Conservation (phyloP, 495 filamentous ascomycete species). For the Poronia punctata region DNA sequence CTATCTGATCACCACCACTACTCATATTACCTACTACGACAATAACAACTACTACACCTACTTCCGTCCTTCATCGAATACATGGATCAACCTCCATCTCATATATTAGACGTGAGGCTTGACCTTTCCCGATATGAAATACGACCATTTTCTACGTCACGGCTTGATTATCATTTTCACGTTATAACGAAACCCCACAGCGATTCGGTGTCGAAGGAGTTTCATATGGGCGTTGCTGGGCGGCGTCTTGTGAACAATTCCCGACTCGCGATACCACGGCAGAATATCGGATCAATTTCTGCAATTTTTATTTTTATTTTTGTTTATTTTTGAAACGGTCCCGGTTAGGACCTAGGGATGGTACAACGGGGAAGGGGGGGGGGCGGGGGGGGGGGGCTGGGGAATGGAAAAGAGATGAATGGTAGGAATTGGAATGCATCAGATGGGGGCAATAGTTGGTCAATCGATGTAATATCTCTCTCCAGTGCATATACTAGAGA, state of each 20-base stretch:
- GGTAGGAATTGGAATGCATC: too few species aligned
- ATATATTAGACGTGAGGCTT: slow-evolving; percentile 5
- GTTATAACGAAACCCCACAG: slow-evolving; percentile 3
- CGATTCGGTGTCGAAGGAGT: slow-evolving; percentile 21
- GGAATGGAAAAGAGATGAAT: too few species aligned
- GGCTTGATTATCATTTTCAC: slow-evolving; percentile 1
- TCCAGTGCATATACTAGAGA: too few species aligned
- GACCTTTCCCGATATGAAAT: slow-evolving; percentile 8
- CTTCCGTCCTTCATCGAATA: background rate
- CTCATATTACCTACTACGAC: slow-evolving; percentile 11
- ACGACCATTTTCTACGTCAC: slow-evolving; percentile 11
- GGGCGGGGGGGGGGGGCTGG: too few species aligned
- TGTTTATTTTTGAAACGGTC: slow-evolving; percentile 1
- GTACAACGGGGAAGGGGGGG: too few species aligned
- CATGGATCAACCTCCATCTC: background rate
- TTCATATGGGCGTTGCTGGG: slow-evolving; percentile 28
- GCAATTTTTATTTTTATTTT: slow-evolving; percentile 1
- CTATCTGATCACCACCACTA: slow-evolving; percentile 5
- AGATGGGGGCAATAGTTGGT: too few species aligned
- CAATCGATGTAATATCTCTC: too few species aligned
- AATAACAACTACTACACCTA: slow-evolving; percentile 10
- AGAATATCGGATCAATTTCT: background rate
- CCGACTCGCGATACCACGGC: slow-evolving; percentile 7
- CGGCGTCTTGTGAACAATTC: slow-evolving; percentile 21
- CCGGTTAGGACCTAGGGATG: slow-evolving; percentile 4